These are phyloP conservation scores for Penicillium palitans DNA, from an alignment of 2,329 filamentous ascomycete genomes.

Conservation along the genomic window DNA sequence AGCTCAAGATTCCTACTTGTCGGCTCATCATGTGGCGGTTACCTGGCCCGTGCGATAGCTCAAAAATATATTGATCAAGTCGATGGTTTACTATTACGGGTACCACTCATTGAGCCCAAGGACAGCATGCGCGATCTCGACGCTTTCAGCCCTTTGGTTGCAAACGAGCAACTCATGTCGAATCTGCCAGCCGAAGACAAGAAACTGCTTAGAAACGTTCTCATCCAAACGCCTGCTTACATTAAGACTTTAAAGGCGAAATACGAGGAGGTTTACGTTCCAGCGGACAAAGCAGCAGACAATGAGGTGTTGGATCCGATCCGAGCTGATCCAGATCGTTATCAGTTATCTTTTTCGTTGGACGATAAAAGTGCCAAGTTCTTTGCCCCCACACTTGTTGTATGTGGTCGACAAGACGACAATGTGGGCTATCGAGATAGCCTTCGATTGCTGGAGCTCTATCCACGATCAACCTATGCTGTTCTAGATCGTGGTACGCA, in stretches of 20 bases:
- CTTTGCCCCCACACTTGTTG: conserved; percentile 31
- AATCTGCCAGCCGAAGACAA: conserved; percentile 24
- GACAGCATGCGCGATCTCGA: conserved; percentile 29
- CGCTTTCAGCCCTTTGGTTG: conserved; percentile 25
- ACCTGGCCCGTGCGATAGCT: conserved; percentile 31
- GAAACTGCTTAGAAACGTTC: conserved; percentile 25
- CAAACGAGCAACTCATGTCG: conserved; percentile 27
- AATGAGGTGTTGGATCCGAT: conserved; percentile 27
- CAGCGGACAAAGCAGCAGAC: conserved; percentile 23
- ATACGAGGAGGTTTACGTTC: conserved; percentile 16
- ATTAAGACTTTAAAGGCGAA: conserved; percentile 25
- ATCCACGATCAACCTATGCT: conserved; percentile 28
- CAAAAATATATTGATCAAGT: conserved; percentile 28
- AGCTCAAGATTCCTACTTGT: conserved; percentile 26
- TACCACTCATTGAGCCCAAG: conserved; percentile 30
- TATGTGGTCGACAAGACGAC: conserved; percentile 32
- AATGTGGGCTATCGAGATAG: conserved; percentile 33
- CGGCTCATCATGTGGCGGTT: conserved; percentile 33
- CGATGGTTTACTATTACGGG: conserved; percentile 30
- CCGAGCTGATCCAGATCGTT: conserved; percentile 28
- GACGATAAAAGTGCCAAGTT: conserved; percentile 20
- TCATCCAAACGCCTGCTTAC: conserved; percentile 31
- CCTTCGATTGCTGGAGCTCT: conserved; percentile 30
- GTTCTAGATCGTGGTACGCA: conserved; percentile 31
- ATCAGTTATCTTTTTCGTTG: conserved; percentile 24